Conservation (phyloP, 2,329 filamentous ascomycete species). For the Stachybotrys elegans region DNA sequence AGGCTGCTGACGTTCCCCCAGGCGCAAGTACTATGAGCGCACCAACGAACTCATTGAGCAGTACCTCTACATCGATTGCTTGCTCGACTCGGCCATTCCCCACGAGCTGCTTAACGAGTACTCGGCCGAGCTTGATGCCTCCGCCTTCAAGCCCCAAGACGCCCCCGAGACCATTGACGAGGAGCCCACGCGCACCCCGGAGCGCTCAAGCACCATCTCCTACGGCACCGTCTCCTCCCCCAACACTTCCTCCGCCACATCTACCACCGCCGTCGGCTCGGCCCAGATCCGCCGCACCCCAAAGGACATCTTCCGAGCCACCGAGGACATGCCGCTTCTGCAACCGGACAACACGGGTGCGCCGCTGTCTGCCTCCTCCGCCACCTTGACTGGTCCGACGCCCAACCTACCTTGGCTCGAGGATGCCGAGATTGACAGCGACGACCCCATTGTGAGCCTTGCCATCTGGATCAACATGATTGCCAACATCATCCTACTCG, state of each 20-base stretch:
- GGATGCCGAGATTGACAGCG: slow-evolving; percentile 66
- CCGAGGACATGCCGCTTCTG: slow-evolving; percentile 64
- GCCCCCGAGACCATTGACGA: slow-evolving; percentile 75
- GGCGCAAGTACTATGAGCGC: slow-evolving; percentile 79
- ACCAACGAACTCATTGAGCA: slow-evolving; percentile 86
- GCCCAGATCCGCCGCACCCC: slow-evolving; percentile 55
- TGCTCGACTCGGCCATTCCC: slow-evolving; percentile 88
- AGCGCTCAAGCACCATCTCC: slow-evolving; percentile 15
- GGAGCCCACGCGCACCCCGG: slow-evolving; percentile 40
- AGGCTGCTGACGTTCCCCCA: slow-evolving; percentile 22
- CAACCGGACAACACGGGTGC: slow-evolving; percentile 40
- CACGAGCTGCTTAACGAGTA: slow-evolving; percentile 92
- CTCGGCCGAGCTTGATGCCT: slow-evolving; percentile 53
- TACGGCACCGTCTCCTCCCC: slow-evolving; percentile 25
- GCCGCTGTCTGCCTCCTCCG: slow-evolving; percentile 16
- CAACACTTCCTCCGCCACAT: slow-evolving; percentile 50
- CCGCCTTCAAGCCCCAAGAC: slow-evolving; percentile 48
- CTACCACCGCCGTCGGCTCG: background rate
- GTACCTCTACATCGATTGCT: slow-evolving; percentile 87
- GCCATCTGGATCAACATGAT: slow-evolving; percentile 83
- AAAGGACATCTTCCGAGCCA: slow-evolving; percentile 76
- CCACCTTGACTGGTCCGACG: slow-evolving; percentile 31
- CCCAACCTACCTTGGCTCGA: slow-evolving; percentile 66
- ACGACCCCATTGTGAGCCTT: slow-evolving; percentile 71
- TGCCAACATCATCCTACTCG: slow-evolving; percentile 71